Evolutionary conservation across 1,139 yeast species (phyloP), one percentile per base, ranked within the genome.

Genomic region (Blastobotrys buckinghamii): DNA sequence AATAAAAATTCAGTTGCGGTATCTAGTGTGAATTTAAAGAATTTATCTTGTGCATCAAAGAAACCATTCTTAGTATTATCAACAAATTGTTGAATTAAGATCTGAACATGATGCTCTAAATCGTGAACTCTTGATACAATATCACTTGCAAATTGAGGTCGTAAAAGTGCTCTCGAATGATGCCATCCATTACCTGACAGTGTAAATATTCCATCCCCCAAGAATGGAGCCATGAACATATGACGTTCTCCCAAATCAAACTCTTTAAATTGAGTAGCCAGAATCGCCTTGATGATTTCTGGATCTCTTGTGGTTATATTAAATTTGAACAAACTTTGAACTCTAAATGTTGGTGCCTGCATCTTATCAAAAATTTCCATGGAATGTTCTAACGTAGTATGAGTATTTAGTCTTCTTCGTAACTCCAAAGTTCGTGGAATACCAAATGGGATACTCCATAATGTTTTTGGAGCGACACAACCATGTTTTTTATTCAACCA

Each of bases 181-280:
- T 75, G 71, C 83, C 83, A 78, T 1, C 76, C 77, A 40, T 63
- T 67, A 13, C 77, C 78, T 54, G 76, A 80, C 37, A 76, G 67
- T 2, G 81, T 76, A 63, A 78, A 78, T 47, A 78, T 76, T 3
- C 82, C 82, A 51, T 76, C 74, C 7, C 82, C 82, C 36, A 78
- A 65, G 29, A 76, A 61, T 1, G 78, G 77, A 38, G 52, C 51
- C 55, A 76, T 67, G 50, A 67, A 71, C 6, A 58, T 58, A 60
- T 74, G 73, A 55, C 82, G 70, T 1, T 60, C 58, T 1, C 81
- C 82, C 46, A 78, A 69, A 10, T 70, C 68, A 61, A 74, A 77
- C 50, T 77, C 80, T 52, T 68, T 66, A 58, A 77, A 77, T 53
- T 76, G 55, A 16, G 70, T 66, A 1, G 71, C 66, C 41, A 68